These are phyloP conservation scores for Colletotrichum sp. DNA, from an alignment of 2,329 filamentous ascomycete genomes.

Conservation along the genomic window DNA sequence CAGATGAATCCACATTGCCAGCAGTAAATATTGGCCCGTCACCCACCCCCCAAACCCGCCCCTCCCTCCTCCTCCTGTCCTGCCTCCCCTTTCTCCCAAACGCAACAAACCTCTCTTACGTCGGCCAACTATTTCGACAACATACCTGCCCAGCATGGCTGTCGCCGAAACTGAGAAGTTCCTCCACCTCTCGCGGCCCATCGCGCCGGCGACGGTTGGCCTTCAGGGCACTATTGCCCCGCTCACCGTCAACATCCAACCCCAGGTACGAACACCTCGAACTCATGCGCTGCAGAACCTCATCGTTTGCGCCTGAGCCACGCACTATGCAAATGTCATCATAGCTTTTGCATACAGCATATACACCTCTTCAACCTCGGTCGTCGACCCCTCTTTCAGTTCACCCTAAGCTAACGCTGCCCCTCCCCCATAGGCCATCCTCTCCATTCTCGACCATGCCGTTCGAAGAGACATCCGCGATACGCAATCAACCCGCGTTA, in stretches of 20 bases:
- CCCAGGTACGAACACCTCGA: slow-evolving; percentile 70
- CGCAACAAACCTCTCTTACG: slow-evolving; percentile 21
- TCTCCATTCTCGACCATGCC: slow-evolving; percentile 91
- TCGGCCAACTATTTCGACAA: neutral
- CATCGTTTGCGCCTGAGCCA: neutral
- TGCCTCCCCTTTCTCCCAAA: slow-evolving; percentile 19
- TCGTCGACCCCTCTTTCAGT: neutral
- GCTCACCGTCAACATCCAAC: slow-evolving; percentile 92
- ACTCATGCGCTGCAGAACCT: neutral
- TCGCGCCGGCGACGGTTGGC: slow-evolving; percentile 81
- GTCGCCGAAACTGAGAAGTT: slow-evolving; percentile 76
- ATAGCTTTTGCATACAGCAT: neutral
- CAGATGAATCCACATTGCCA: slow-evolving; percentile 24
- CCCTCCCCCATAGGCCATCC: slow-evolving; percentile 56
- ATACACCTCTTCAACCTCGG: neutral
- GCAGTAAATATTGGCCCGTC: slow-evolving; percentile 21
- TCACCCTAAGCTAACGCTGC: neutral
- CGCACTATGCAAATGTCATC: neutral
- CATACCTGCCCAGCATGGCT: slow-evolving; percentile 72
- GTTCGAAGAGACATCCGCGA: slow-evolving; percentile 78
- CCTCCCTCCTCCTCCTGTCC: slow-evolving; percentile 17
- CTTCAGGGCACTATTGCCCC: slow-evolving; percentile 87
- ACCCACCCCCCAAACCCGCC: slow-evolving; percentile 8
- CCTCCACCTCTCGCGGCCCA: slow-evolving; percentile 91
- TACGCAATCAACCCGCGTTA: slow-evolving; percentile 91